Base-by-base conservation (phyloP, 345 rosid genomes). In the Arabidopsis suecica region DNA sequence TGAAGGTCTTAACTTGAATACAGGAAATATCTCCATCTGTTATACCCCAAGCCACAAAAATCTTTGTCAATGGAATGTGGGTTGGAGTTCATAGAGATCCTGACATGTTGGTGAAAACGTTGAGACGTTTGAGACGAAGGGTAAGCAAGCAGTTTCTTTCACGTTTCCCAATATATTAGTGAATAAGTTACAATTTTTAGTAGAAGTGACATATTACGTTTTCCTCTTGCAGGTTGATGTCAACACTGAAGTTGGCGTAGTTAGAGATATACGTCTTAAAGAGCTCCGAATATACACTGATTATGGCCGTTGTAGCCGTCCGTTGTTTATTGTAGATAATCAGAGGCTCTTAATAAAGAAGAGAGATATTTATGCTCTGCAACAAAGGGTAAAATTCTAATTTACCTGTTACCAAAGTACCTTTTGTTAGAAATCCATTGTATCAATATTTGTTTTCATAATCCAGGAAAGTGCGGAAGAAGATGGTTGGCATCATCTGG, bases 231-330 rank as follows among this genome's bases (percentile, higher is more conserved):
- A 95, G 99, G 96, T 89, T 85, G 99, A 88, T 81, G 97, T 92
- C 54, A 92, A 95, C 82, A 88, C 97, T 44, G 99, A 95, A 83
- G 99, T 95, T 71, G 93, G 99, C n/a, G 97, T 95, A 22, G 99
- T 92, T 53, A 86, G 97, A 88, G 99, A 95, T 75, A 89, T 90
- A 38, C 89, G 90, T 58, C 83, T 92, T 72, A 90, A 87, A 78
- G 99, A 95, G 82, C 82, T 95, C 48, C 86, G 93, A 25, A 95
- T 95, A 57, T 92, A 95, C 72, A 95, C 99, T 32, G 99, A 95
- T 72, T 95, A 95, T 77, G 99, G 99, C 14, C 97, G 99, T 56
- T 95, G 97, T 81, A 95, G 99, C 81, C 96, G 97, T 41, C 97
- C 99, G 6, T 76, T 95, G 44, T 95, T 95, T 71, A 95, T 95